These are phyloP conservation scores for Sugiyamaella boreocaroliniensis DNA, from an alignment of 805 yeast genomes.

Conservation along the genomic window DNA sequence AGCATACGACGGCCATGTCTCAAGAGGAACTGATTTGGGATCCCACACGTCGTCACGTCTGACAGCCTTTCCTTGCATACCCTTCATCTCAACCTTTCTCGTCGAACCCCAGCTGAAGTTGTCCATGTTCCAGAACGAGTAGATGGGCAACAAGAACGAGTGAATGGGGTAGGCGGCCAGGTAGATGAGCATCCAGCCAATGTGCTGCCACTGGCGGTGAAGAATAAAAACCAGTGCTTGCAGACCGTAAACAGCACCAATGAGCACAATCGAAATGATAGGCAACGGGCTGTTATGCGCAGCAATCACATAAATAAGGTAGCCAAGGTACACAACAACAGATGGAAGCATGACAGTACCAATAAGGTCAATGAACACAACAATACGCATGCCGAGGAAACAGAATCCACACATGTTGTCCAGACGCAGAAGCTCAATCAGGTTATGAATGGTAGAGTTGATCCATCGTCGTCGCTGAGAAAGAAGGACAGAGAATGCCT, in stretches of 20 bases:
- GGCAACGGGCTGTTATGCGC: constrained; percentile 47
- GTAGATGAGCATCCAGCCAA: constrained; percentile 53
- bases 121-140: constrained; percentile 60
- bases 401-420: constrained; percentile 58
- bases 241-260: constrained; percentile 50
- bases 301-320: constrained; percentile 45
- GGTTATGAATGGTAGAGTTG: constrained; percentile 58
- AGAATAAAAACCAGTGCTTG: constrained; percentile 52
- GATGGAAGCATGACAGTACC: constrained; percentile 54
- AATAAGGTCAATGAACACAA: constrained; percentile 48
- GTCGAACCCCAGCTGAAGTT: constrained; percentile 64
- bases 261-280: constrained; percentile 47
- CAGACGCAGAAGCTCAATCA: constrained; percentile 49
- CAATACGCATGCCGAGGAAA: constrained; percentile 54
- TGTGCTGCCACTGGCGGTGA: constrained; percentile 38
- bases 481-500: constrained; percentile 41
- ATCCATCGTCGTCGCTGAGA: constrained; percentile 63
- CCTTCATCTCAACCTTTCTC: constrained; percentile 48
- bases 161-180: constrained; percentile 54
- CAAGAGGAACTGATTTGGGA: constrained; percentile 32
- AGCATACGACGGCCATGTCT: constrained; percentile 35
- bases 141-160: constrained; percentile 53
- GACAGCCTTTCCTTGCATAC: constrained; percentile 37
- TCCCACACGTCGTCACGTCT: constrained; percentile 33
- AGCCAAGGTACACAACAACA: constrained; percentile 48